Conservation (phyloP, 495 filamentous ascomycete species). For the Neurospora tetraspora region DNA sequence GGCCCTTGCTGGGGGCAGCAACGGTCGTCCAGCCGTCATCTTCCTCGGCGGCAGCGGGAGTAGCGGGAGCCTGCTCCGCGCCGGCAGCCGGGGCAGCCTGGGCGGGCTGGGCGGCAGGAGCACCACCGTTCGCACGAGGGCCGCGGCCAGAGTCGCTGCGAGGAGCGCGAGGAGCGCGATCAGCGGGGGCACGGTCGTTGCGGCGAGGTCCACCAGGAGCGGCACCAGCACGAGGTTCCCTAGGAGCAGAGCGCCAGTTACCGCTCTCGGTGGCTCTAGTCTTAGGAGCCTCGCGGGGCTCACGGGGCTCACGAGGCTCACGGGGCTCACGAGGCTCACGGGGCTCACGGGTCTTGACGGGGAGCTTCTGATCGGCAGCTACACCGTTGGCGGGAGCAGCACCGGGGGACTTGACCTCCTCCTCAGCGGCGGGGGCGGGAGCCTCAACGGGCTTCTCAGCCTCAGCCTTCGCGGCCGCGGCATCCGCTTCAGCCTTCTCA, state of each 20-base stretch:
- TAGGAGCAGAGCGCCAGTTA: conserved; percentile 40
- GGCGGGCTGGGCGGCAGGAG: conserved; percentile 18
- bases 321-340: conserved; percentile 10
- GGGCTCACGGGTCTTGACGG: conserved; percentile 15
- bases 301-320: conserved; percentile 18
- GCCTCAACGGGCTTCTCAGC: conserved; percentile 22
- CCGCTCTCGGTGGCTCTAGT: conserved; percentile 38
- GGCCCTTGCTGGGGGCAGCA: conserved; percentile 35
- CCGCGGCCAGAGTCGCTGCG: conserved; percentile 31
- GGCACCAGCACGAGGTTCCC: conserved; percentile 29
- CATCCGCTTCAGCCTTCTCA: conserved; percentile 25
- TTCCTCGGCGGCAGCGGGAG: conserved; percentile 39
- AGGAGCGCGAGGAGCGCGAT: conserved; percentile 33
- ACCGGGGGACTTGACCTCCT: conserved; percentile 14
- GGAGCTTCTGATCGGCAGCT: conserved; percentile 23
- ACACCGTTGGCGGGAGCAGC: conserved; percentile 14
- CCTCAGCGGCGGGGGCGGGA: conserved; percentile 9
- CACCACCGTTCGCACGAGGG: conserved; percentile 35
- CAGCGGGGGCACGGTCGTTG: conserved; percentile 33
- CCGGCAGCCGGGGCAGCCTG: conserved; percentile 15
- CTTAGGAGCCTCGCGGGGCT: conserved; percentile 17
- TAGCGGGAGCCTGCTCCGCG: conserved; percentile 18
- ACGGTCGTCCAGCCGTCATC: conserved; percentile 72
- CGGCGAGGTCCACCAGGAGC: conserved; percentile 25
- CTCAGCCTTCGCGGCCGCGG: conserved; percentile 11